Conservation (phyloP, 2,329 filamentous ascomycete species). For the Diaporthe nobilis region DNA sequence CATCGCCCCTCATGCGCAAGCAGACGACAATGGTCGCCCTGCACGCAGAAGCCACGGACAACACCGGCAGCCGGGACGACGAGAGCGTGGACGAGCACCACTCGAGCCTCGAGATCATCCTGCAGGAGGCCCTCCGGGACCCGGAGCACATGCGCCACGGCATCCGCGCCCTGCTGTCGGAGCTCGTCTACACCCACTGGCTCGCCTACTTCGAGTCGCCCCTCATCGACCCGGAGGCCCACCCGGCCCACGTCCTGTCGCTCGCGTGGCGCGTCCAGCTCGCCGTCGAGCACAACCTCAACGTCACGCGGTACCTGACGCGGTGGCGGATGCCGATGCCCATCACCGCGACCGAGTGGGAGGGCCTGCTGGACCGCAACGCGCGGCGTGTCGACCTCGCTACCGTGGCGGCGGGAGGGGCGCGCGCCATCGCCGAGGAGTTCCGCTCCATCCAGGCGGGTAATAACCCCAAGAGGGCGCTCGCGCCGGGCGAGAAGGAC, state of each 20-base stretch:
- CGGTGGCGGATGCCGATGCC: not conserved
- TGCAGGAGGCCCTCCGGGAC: constrained; percentile 45
- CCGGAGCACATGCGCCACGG: constrained; percentile 33
- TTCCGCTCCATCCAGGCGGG: constrained; percentile 7
- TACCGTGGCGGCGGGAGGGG: constrained; percentile 11
- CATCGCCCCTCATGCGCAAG: constrained; percentile 10
- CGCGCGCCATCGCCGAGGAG: not conserved
- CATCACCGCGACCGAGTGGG: constrained; percentile 48
- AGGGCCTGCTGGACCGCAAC: constrained; percentile 49
- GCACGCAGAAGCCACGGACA: constrained; percentile 2
- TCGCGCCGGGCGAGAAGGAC: constrained; percentile 43
- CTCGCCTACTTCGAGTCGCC: constrained; percentile 52
- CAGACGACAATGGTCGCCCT: constrained; percentile 18
- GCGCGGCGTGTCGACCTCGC: constrained; percentile 47
- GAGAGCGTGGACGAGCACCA: constrained; percentile 43
- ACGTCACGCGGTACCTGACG: constrained; percentile 39
- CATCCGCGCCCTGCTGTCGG: constrained; percentile 43
- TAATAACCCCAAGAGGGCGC: not conserved
- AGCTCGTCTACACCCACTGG: constrained; percentile 52
- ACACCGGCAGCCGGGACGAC: constrained; percentile 12
- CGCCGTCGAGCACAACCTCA: constrained; percentile 54
- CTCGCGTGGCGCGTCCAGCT: constrained; percentile 51
- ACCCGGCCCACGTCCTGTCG: constrained; percentile 39
- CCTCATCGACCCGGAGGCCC: constrained; percentile 29
- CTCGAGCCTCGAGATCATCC: constrained; percentile 48